These are phyloP conservation scores for Albugo laibachii DNA, from an alignment of 352 stramenopile species.

Conservation along the genomic window DNA sequence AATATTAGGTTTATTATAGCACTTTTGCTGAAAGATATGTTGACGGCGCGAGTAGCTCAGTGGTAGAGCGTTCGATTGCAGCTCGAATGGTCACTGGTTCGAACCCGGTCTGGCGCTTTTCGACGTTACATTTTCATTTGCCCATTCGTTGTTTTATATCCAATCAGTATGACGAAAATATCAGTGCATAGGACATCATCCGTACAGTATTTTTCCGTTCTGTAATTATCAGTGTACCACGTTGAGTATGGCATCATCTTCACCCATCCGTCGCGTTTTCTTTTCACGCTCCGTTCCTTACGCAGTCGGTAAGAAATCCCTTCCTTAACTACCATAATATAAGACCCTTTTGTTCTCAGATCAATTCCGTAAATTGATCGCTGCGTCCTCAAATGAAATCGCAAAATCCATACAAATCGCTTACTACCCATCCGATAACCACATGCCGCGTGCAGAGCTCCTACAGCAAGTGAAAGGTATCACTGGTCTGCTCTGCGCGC, in stretches of 20 bases:
- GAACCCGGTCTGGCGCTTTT: conserved; percentile 1
- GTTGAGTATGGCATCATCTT: neutral
- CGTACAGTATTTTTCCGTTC: no score
- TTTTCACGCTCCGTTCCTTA: conserved; percentile 55
- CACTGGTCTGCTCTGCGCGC: conserved; percentile 35
- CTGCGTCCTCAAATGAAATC: neutral
- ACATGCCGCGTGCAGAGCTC: conserved; percentile 24
- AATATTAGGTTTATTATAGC: no score
- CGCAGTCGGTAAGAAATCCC: conserved; percentile 20
- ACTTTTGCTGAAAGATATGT: no score
- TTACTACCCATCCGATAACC: conserved; percentile 10
- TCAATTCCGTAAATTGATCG: conserved; percentile 7
- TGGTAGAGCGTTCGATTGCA: conserved; percentile 5
- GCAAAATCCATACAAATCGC: conserved; percentile 5
- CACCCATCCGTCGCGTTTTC: conserved; percentile 14
- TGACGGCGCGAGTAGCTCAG: conserved; percentile 3
- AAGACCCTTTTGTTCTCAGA: conserved; percentile 9
- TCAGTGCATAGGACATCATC: no score
- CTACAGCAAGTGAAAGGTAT: conserved; percentile 23
- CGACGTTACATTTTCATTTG: no score
- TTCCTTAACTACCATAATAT: conserved; percentile 11
- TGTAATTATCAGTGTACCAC: no score
- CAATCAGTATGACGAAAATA: no score
- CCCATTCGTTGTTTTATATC: no score
- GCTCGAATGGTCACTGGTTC: conserved; percentile 4